Evolutionary conservation across 306 rosid species (phyloP).

Genomic region (Glycine tomentella): DNA sequence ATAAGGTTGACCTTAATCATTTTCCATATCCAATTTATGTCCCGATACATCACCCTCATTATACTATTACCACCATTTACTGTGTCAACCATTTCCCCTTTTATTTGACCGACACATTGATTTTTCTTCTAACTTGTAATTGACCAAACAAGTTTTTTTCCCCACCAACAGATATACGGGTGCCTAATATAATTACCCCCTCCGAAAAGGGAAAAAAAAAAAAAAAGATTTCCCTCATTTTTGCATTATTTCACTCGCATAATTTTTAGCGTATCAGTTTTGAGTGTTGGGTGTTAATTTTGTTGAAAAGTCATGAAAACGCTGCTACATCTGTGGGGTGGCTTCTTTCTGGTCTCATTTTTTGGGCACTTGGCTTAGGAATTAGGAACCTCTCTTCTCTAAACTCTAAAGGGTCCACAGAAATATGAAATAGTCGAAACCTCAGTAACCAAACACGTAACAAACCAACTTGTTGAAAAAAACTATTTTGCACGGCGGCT

Average conservation of each 20-base stretch:
- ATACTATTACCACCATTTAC: no score
- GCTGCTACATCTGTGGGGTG: neutral
- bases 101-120: no score
- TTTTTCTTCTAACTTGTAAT: no score
- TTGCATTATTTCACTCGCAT: no score
- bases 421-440: neutral
- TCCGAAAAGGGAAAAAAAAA: no score
- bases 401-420: neutral
- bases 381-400: neutral
- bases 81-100: no score
- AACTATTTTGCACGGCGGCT: slow-evolving; percentile 41
- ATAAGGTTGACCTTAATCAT: neutral
- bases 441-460: slow-evolving; percentile 20
- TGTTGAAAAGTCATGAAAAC: neutral
- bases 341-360: neutral
- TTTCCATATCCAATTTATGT: neutral
- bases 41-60: neutral
- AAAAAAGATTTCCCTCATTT: no score
- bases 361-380: neutral
- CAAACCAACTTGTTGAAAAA: slow-evolving; percentile 32
- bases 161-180: neutral
- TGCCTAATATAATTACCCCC: no score
- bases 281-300: neutral
- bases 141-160: neutral
- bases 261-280: neutral